phyloP scores from a whole-genome alignment of 306 rosid genomes.

The Casuarina glauca region DNA sequence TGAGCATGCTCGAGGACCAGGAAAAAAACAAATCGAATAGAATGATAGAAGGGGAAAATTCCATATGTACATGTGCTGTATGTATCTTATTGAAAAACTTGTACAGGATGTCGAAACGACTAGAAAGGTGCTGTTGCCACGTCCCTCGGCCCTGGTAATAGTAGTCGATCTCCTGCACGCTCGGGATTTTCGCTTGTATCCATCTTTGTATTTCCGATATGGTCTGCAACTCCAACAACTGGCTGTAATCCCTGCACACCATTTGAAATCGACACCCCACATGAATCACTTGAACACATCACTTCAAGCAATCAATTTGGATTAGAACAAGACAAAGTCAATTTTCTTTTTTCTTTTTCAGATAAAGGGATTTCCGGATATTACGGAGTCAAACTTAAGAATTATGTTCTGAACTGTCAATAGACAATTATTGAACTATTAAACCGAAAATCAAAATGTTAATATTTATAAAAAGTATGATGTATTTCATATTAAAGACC shows the following conservation, averaged over 20 bases:
- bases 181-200: constrained; percentile 25
- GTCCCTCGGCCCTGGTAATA: constrained; percentile 30
- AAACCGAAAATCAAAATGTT: no score
- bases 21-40: background rate
- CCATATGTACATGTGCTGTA: background rate
- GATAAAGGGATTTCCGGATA: no score
- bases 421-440: no score
- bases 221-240: constrained; percentile 40
- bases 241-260: constrained; percentile 63
- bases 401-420: no score
- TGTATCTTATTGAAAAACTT: background rate
- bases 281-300: background rate
- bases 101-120: background rate
- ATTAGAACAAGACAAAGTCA: no score
- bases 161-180: background rate
- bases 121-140: constrained; percentile 70
- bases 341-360: no score
- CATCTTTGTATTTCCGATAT: constrained; percentile 15
- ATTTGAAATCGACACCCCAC: background rate
- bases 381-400: no score
- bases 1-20: no score
- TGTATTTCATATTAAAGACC: no score
- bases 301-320: background rate
- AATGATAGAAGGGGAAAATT: background rate
- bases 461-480: no score